A percentile compares a stretch with the other conserved stretches of the same genome.
phyloP scores from a whole-genome alignment of 768 basidiomycete species.

The Lactifluus pinguis region DNA sequence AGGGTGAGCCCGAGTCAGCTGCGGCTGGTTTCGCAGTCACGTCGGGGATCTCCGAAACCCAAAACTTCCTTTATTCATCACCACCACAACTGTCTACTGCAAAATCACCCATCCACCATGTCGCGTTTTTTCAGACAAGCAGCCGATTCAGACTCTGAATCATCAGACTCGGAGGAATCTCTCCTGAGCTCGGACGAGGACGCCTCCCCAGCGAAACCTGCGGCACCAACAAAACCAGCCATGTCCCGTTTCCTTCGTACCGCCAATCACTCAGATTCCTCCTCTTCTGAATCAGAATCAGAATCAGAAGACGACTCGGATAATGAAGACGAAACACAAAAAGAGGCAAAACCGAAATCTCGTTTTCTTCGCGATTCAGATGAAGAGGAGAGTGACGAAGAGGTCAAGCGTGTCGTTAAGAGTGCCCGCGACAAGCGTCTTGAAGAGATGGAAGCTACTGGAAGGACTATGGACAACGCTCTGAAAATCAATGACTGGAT shows the following conservation, averaged over 20 bases:
- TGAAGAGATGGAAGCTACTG: constrained; percentile 91
- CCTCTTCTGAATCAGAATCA: constrained; percentile 32
- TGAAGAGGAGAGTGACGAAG: constrained; percentile 55
- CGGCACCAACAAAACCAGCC: constrained; percentile 41
- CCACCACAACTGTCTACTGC: neutral
- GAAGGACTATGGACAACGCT: constrained; percentile 88
- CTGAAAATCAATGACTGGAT: constrained; percentile 97
- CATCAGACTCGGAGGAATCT: constrained; percentile 63
- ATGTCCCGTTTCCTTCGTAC: constrained; percentile 76
- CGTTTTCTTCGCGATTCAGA: constrained; percentile 40
- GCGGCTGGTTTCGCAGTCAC: no score
- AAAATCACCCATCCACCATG: constrained; percentile 34
- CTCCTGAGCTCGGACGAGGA: constrained; percentile 67
- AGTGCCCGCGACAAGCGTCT: constrained; percentile 88
- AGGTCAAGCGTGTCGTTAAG: constrained; percentile 61
- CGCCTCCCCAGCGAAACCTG: constrained; percentile 37
- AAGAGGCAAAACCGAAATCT: constrained; percentile 32
- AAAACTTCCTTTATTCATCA: constrained; percentile 3
- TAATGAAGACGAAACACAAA: constrained; percentile 32
- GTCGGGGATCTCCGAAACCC: constrained; percentile 18
- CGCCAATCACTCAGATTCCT: constrained; percentile 46
- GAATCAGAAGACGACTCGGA: constrained; percentile 40
- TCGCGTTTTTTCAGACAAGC: constrained; percentile 86
- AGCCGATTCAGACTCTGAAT: constrained; percentile 76
- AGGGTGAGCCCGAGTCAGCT: neutral